Evolutionary conservation across 176 grass and related monocot species (phyloP).

Genomic region (Tillandsia leiboldiana): DNA sequence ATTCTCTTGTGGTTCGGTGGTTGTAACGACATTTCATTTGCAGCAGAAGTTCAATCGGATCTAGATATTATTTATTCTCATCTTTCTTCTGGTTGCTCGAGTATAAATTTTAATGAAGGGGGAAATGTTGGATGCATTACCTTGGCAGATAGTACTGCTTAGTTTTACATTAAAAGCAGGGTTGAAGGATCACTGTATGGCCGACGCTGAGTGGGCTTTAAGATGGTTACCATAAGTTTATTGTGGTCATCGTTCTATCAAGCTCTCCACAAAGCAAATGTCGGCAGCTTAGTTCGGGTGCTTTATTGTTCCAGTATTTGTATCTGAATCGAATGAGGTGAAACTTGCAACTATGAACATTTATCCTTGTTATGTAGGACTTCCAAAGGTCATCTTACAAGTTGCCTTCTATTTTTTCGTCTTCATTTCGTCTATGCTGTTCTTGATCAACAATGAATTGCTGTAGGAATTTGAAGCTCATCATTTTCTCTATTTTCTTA

Average conservation of each 20-base stretch:
- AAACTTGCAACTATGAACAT: constrained; percentile 19
- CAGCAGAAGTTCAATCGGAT: constrained; percentile 6
- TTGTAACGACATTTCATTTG: constrained; percentile 8
- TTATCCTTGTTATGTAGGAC: constrained; percentile 9
- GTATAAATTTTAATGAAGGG: not conserved
- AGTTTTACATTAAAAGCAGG: constrained; percentile 1
- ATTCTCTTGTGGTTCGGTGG: not conserved
- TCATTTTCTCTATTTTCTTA: not conserved
- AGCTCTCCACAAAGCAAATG: not conserved
- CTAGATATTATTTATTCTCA: constrained; percentile 2
- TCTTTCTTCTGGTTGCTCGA: constrained; percentile 14
- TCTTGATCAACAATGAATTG: not conserved
- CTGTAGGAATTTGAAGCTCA: constrained; percentile 30
- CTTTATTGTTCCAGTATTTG: constrained; percentile 1
- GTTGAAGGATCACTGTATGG: not conserved
- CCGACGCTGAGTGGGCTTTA: not conserved
- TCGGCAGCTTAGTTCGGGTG: not conserved
- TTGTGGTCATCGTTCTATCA: not conserved
- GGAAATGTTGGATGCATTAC: not conserved
- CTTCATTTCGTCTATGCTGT: not conserved
- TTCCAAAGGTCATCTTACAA: constrained; percentile 29
- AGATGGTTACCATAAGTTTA: constrained; percentile 11
- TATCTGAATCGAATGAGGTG: constrained; percentile 26
- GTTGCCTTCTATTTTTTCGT: constrained; percentile 12
- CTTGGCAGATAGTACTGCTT: not conserved